Evolutionary conservation across 768 basidiomycete genomes (phyloP), one percentile per base, ranked within the genome.

Genomic region (Termitomyces sp.): DNA sequence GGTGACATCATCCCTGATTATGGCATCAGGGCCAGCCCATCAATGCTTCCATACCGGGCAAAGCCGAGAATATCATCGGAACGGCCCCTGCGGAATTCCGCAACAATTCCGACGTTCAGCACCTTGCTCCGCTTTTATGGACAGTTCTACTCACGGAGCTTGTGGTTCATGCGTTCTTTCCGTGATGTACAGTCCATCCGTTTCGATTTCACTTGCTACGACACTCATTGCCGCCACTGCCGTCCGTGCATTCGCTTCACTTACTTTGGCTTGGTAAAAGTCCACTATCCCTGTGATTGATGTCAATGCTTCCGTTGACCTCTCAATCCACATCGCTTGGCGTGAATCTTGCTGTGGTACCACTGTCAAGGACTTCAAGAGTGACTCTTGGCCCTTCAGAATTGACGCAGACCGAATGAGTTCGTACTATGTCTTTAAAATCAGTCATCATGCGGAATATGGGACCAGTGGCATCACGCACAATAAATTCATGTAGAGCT

Each of bases 151-250:
- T 72, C 70, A 86, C 81, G 73, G 70, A 54, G 78, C 78, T 49
- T 79, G 70, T 10, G 64, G 58, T 61, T 75, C 64, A 28, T 39
- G 63, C 24, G 55, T 29, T 16, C 68, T 65, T 41, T 61, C 66
- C n/a, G 68, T 66, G 10, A 70, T 74, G 44, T 80, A 76, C 52
- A 88, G 64, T 0, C 87, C 88, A 61, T 87, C 79, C 55, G 72
- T 73, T 58, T 88, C 87, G 24, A 89, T 80, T 39, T 86, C 81
- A 58, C 73, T 70, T 33, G 81, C 76, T n/a, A 90, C 77, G 7
- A 78, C 66, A n/a, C 75, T 76, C 71, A 90, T 73, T 1, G 84
- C 83, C 41, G 77, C 73, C 60, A 74, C 79, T n/a, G 84, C 82
- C 10, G 78, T 81, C 46, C 71, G 74, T 10, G 72, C 72, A 12